These are phyloP conservation scores for Dimocarpus longan DNA, from an alignment of 345 rosid species.

Conservation along the genomic window DNA sequence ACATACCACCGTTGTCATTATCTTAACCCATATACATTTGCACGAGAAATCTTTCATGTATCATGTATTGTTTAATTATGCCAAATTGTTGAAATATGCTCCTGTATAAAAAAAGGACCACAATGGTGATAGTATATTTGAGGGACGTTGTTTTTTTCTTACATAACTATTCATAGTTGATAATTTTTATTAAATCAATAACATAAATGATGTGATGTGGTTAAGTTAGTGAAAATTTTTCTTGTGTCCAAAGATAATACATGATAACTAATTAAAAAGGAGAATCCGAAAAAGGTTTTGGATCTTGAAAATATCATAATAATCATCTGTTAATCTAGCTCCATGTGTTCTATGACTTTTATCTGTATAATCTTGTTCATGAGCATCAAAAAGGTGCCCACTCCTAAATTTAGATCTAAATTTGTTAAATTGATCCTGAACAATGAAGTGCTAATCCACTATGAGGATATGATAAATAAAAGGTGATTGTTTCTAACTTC, in stretches of 20 bases:
- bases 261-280: constrained; percentile 19
- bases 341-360: neutral
- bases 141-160: no score
- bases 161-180: no score
- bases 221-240: neutral
- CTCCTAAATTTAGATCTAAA: neutral
- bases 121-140: no score
- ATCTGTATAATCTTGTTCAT: neutral
- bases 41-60: no score
- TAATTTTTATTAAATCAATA: neutral
- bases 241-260: neutral
- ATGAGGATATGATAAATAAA: neutral
- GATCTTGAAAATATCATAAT: constrained; percentile 8
- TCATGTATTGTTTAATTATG: no score
- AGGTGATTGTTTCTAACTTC: neutral
- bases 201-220: neutral
- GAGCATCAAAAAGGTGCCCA: neutral
- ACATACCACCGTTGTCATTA: no score
- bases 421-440: neutral
- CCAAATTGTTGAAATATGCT: no score
- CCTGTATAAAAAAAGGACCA: no score
- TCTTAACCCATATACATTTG: no score
- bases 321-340: neutral
- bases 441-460: neutral
- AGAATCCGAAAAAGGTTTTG: neutral